Evolutionary conservation across 805 yeast species (phyloP).

Genomic region (Nakazawaea populi): DNA sequence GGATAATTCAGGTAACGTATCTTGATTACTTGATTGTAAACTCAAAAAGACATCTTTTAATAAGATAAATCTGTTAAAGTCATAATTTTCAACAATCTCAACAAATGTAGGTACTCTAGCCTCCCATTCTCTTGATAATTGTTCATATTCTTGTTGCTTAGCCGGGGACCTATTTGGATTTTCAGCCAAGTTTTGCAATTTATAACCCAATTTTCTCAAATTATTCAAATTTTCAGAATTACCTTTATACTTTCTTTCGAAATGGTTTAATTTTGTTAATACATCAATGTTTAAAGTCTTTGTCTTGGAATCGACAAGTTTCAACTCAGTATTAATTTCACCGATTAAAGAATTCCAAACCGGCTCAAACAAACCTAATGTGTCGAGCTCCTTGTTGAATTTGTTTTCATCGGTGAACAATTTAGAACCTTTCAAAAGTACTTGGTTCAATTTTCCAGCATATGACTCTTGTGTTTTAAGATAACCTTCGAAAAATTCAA

Average conservation of each 20-base stretch:
- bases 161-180: constrained; percentile 16
- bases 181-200: background rate
- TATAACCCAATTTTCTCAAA: constrained; percentile 4
- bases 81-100: constrained; percentile 69
- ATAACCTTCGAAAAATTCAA: constrained; percentile 53
- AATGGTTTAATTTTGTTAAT: constrained; percentile 15
- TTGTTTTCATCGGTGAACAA: constrained; percentile 29
- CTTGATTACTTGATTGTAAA: constrained; percentile 56
- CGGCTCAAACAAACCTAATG: constrained; percentile 36
- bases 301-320: constrained; percentile 38
- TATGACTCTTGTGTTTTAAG: constrained; percentile 41
- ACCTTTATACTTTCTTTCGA: constrained; percentile 18
- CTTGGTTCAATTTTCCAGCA: constrained; percentile 39
- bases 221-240: constrained; percentile 10
- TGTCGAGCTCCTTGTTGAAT: constrained; percentile 41
- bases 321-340: constrained; percentile 39
- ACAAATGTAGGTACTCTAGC: constrained; percentile 72
- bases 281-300: constrained; percentile 19
- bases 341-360: constrained; percentile 38
- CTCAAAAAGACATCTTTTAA: constrained; percentile 63
- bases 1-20: constrained; percentile 39
- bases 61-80: constrained; percentile 52
- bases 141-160: constrained; percentile 34
- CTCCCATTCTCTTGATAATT: constrained; percentile 62
- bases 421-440: constrained; percentile 27